Base-by-base conservation (phyloP, 225 moss, liverwort and hornwort genomes). In the Straminergon stramineum region DNA sequence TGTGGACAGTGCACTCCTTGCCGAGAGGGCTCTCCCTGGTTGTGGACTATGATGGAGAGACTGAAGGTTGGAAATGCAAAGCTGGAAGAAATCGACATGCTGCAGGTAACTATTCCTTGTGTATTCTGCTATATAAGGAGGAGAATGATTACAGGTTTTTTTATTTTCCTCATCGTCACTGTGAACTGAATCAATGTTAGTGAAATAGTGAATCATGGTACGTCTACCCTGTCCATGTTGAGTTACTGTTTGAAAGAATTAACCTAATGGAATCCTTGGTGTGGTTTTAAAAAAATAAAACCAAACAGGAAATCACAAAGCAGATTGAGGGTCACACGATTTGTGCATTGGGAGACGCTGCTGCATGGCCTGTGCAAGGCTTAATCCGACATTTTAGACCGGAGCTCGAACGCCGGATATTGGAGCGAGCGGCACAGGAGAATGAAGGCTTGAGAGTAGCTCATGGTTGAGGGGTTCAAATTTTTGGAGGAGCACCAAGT, bases 1-100 rank as follows among this genome's bases (percentile, higher is more conserved):
- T 99, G 99, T 89, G 97, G 99, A 43, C 99, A 99, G 86, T 98
- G 98, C 92, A 98, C 98, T 22, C 98, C 98, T 65, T 98, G 98
- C 92, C 94, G 98, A 86, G 98, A 98, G 93, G 98, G 98, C 30
- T 90, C 96, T 81, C 98, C 98, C 15, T 98, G 98, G 98, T 93
- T 98, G 76, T 98, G 98, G 98, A 92, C 94, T 57, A 96, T 98
- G 97, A 98, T 98, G 98, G 98, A 98, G 92, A 96, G 97, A 88
- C 67, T 97, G 92, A 99, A 99, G 91, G 97, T 99, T 61, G 99
- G 97, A 69, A 97, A 99, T 88, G 99, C 99, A 18, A 96, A 93
- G 87, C 90, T 97, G 79, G 99, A 99, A 91, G 99, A 97, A 87
- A 99, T 99, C 91, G 97, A 99, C 87, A 92, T 93, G 92, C 88